phyloP scores from a whole-genome alignment of 176 grass and related monocot genomes.

The Alloteropsis semialata region DNA sequence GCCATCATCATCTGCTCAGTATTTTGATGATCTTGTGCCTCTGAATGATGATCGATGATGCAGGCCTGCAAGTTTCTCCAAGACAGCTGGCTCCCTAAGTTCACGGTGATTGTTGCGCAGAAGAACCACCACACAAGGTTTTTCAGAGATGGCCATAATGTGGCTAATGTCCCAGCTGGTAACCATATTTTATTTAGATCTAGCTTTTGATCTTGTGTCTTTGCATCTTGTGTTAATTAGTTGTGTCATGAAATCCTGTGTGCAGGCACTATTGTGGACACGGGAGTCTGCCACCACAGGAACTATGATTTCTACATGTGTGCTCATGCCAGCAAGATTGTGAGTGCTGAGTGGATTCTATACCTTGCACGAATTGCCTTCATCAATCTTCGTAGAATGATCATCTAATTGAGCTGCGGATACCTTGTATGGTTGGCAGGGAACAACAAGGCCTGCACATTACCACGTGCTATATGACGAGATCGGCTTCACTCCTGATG shows the following conservation, averaged over 20 bases:
- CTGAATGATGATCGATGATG: neutral
- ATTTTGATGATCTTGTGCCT: no score
- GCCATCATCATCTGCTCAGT: neutral
- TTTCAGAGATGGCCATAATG: slow-evolving; percentile 32
- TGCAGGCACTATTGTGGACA: slow-evolving; percentile 63
- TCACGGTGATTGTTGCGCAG: slow-evolving; percentile 62
- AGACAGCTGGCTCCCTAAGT: slow-evolving; percentile 40
- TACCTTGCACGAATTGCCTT: neutral
- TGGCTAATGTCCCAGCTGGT: slow-evolving; percentile 51
- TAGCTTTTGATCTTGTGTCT: neutral
- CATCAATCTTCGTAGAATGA: no score
- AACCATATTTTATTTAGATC: neutral
- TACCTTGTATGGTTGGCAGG: slow-evolving; percentile 10
- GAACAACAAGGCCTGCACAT: slow-evolving; percentile 65
- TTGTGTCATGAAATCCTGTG: neutral
- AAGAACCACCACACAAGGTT: slow-evolving; percentile 72
- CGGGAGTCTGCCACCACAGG: slow-evolving; percentile 51
- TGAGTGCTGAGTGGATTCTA: slow-evolving; percentile 34
- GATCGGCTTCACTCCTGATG: slow-evolving; percentile 50
- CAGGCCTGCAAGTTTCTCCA: slow-evolving; percentile 54
- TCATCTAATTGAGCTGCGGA: neutral
- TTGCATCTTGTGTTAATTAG: neutral
- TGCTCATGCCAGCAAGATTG: slow-evolving; percentile 56
- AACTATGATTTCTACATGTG: slow-evolving; percentile 80
- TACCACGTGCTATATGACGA: slow-evolving; percentile 68